Evolutionary conservation across 2,329 filamentous ascomycete genomes (phyloP).

Genomic region (Stylonectria norvegica): DNA sequence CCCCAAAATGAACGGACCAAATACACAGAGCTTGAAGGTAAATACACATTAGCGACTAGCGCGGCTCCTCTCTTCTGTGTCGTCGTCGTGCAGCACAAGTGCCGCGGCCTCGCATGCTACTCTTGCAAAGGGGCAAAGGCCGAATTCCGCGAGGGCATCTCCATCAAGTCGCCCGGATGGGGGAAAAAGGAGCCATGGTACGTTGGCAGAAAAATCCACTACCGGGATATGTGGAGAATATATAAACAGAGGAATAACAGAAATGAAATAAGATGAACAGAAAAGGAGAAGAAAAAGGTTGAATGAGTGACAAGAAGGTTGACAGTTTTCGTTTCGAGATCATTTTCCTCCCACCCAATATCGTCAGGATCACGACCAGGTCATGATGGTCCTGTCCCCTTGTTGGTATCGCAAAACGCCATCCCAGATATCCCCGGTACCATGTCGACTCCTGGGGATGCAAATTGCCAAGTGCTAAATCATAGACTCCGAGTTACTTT

Average conservation of each 20-base stretch:
- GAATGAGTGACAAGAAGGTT: conserved; percentile 26
- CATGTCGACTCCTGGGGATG: conserved; percentile 16
- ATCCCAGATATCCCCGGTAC: conserved; percentile 24
- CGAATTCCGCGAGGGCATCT: conserved; percentile 1
- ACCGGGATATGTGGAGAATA: conserved; percentile 21
- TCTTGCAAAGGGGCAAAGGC: neutral
- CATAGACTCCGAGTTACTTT: conserved; percentile 6
- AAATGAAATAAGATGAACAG: conserved; percentile 14
- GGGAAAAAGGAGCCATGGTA: conserved; percentile 17
- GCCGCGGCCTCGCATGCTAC: neutral
- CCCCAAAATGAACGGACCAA: conserved; percentile 18
- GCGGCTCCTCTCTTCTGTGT: conserved; percentile 12
- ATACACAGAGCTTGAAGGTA: conserved; percentile 22
- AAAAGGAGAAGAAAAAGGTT: conserved; percentile 10
- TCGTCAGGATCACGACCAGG: conserved; percentile 23
- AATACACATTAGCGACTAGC: conserved; percentile 30
- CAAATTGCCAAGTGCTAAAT: conserved; percentile 14
- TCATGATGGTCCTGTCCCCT: conserved; percentile 20
- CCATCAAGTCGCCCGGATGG: conserved; percentile 13
- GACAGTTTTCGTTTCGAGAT: conserved; percentile 16
- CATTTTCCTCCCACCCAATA: conserved; percentile 22
- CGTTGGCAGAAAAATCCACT: conserved; percentile 12
- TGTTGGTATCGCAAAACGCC: conserved; percentile 31
- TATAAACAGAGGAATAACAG: conserved; percentile 23
- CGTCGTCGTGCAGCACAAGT: neutral